Evolutionary conservation across 2,329 filamentous ascomycete genomes (phyloP), one percentile per base, ranked within the genome.

Genomic region (Shiraia sp.): DNA sequence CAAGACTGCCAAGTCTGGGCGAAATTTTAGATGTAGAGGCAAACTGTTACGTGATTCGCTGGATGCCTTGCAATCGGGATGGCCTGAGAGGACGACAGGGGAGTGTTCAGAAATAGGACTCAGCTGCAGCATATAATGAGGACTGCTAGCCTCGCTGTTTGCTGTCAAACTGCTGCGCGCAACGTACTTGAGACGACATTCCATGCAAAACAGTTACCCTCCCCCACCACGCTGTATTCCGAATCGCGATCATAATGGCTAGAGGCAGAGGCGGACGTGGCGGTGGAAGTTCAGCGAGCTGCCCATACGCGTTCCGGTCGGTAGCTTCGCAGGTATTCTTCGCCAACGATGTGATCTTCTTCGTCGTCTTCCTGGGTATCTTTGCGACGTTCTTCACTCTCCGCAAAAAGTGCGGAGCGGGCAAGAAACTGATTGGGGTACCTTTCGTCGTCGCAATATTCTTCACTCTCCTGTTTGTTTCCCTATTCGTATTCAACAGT

Each of bases 381-480:
- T 15, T 55, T 10, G 42, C 63, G 26, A 31, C 42, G 3, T 8
- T 52, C 3, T 58, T 38, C 37, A 39, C 47, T 7, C 28, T 59
- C 3, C 53, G 49, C 17, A 63, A 53, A 41, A 52, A 43, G n/a
- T 36, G 34, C 37, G 40, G 49, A 14, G 36, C 47, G 19, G 49
- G 57, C 4, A 61, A 51, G 36, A 55, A 42, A 13, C 40, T 68
- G 7, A 14, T 59, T 4, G 60, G 61, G 7, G 16, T 29, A 9
- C 33, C 54, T 2, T 64, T 53, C 16, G 29, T 54, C 10, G 2
- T 46, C 2, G 38, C 56, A 1, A 24, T 59, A 0, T 32, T 47
- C 16, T 44, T 50, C 27, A 32, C 38, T 14, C 28, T 61, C 10
- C 8, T 59, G 63, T 65, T 42, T 53, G 59, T 52, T 7, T 14